Conservation (phyloP, 2,329 filamentous ascomycete species). For the Leptographium lundbergii region DNA sequence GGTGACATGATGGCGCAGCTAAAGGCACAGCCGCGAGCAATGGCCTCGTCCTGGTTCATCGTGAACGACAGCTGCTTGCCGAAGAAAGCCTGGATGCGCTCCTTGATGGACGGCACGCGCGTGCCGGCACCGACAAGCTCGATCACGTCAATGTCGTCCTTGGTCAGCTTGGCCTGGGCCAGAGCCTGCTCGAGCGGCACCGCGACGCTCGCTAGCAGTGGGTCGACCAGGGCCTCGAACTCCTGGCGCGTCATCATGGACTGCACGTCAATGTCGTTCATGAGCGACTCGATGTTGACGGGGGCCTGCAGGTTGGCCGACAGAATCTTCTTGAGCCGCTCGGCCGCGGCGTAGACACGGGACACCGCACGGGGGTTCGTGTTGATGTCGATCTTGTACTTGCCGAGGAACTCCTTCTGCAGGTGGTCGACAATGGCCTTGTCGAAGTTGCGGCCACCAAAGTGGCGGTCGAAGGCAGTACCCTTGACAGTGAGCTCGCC, state of each 20-base stretch:
- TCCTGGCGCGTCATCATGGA: conserved; percentile 87
- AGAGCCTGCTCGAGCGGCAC: conserved; percentile 79
- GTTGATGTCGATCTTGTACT: conserved; percentile 93
- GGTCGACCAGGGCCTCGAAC: conserved; percentile 80
- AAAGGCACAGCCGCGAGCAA: conserved; percentile 91
- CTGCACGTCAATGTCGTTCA: conserved; percentile 92
- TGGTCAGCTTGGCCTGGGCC: conserved; percentile 79
- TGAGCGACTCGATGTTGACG: conserved; percentile 93
- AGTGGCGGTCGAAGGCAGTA: conserved; percentile 87
- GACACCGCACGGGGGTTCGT: conserved; percentile 81
- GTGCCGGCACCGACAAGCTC: conserved; percentile 93
- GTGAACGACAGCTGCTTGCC: conserved; percentile 89
- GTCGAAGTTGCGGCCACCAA: conserved; percentile 96
- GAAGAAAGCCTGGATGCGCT: conserved; percentile 81
- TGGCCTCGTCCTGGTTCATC: conserved; percentile 94
- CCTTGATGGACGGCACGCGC: conserved; percentile 87
- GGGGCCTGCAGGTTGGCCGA: conserved; percentile 90
- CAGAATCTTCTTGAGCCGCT: conserved; percentile 97
- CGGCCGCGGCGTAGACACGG: conserved; percentile 75
- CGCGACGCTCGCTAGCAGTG: conserved; percentile 62
- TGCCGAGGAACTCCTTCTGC: conserved; percentile 89
- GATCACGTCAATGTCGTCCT: conserved; percentile 84
- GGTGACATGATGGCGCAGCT: conserved; percentile 95
- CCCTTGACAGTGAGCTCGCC: conserved; percentile 90
- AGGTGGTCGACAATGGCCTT: conserved; percentile 90